Conservation (phyloP, 2,329 filamentous ascomycete genomes). For the Calonectria crousiana region DNA sequence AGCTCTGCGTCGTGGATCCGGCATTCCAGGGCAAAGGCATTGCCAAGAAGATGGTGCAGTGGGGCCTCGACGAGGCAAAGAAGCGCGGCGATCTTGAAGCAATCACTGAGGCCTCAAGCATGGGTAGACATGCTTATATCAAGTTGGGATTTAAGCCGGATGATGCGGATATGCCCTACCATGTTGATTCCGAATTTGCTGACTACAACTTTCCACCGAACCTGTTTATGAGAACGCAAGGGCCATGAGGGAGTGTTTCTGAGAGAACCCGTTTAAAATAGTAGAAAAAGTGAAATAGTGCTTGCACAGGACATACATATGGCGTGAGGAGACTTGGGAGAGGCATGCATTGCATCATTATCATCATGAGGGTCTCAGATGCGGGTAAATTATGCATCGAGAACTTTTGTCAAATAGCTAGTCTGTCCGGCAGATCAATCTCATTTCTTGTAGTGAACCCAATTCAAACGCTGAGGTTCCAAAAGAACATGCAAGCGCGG, state of each 20-base stretch:
- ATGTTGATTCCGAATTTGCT: slow-evolving; percentile 57
- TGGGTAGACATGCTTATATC: slow-evolving; percentile 62
- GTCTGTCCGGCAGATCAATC: background rate
- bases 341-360: background rate
- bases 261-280: background rate
- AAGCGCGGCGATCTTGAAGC: slow-evolving; percentile 56
- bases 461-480: background rate
- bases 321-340: background rate
- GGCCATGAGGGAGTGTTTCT: slow-evolving; percentile 5
- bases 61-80: slow-evolving; percentile 59
- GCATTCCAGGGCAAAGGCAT: slow-evolving; percentile 64
- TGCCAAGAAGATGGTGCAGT: slow-evolving; percentile 58
- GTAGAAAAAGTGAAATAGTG: background rate
- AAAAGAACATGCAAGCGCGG: background rate
- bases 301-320: background rate
- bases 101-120: slow-evolving; percentile 59
- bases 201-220: slow-evolving; percentile 55
- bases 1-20: slow-evolving; percentile 66
- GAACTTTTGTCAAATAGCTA: background rate
- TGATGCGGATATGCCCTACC: slow-evolving; percentile 56
- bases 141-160: slow-evolving; percentile 59
- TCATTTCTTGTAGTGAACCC: background rate
- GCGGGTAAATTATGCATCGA: background rate
- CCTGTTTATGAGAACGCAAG: slow-evolving; percentile 59
- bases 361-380: background rate